Base-by-base conservation (phyloP, 179 eudicot genomes). In the Silene vulgaris region DNA sequence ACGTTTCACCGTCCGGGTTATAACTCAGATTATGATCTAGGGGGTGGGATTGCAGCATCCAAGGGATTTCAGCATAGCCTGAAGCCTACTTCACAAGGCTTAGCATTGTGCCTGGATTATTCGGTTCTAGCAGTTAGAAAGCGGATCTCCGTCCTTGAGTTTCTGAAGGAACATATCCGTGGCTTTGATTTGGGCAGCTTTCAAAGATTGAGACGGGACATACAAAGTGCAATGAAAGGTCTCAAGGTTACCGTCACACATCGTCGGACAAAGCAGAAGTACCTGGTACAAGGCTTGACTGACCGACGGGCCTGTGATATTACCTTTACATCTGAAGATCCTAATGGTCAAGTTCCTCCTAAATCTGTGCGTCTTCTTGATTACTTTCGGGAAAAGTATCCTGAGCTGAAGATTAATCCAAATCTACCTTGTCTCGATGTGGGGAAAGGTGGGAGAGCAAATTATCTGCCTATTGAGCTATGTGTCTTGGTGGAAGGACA, bases 401-500 rank as follows among this genome's bases (percentile, higher is more conserved):
- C 75, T 48, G 69, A 61, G 2, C 40, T 28, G 28, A 74, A 66
- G 0, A 84, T 90, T 62, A 19, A 89, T 69, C 57, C 48, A 59
- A 80, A 77, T 74, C 32, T 87, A 4, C 93, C 93, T 21, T 87
- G 89, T 77, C 80, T 90, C 52, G 80, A 81, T 76, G 76, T 89
- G 76, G 90, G 93, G 32, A 87, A 74, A 75, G 79, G 79, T 37
- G 78, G 79, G 29, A 83, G 77, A 69, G 73, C 40, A 29, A 90
- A 89, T 74, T 88, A 86, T 80, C 86, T 89, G 8, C 93, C 96
- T 0, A 82, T 89, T 80, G 96, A 90, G 78, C 81, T 87, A 20
- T 90, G 96, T 71, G 69, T 84, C 69, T 76, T 90, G 87, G 86
- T 77, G 35, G 89, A 87, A 83, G 93, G 92, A 52, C 92, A 88